Percentiles rank a stretch among this genome's conserved stretches.
Evolutionary conservation across 371 early-diverging fungal species (phyloP).

Genomic region (Basidiobolus meristosporus): DNA sequence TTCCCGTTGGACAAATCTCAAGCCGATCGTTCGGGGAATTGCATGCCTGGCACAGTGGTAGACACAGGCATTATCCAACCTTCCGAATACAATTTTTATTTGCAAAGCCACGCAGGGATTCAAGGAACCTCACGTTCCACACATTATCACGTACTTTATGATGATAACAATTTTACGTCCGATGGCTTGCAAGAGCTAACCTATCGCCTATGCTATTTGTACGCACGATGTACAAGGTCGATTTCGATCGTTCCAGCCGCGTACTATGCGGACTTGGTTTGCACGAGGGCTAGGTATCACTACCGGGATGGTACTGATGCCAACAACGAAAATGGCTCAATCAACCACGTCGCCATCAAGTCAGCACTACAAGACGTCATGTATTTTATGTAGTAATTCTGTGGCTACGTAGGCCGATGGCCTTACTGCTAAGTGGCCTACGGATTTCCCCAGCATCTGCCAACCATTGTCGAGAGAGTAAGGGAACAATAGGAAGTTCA

Average conservation of each 20-base stretch:
- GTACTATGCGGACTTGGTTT: conserved; percentile 77
- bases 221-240: conserved; percentile 57
- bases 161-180: conserved; percentile 50
- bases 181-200: conserved; percentile 53
- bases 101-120: conserved; percentile 59
- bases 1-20: conserved; percentile 51
- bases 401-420: no score
- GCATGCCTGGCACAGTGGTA: conserved; percentile 81
- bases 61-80: conserved; percentile 76
- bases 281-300: conserved; percentile 71
- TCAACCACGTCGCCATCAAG: no score
- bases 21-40: conserved; percentile 43
- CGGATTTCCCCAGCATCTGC: no score
- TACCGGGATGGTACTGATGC: no score
- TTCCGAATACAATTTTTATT: conserved; percentile 74
- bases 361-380: no score
- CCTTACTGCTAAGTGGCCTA: no score
- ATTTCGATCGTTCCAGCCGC: conserved; percentile 59
- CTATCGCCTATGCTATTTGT: conserved; percentile 62
- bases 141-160: conserved; percentile 59
- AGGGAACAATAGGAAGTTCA: no score
- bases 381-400: no score
- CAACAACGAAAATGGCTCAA: no score
- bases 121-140: conserved; percentile 72
- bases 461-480: no score